Evolutionary conservation across 768 basidiomycete genomes (phyloP).

Genomic region (Amanita exitialis): DNA sequence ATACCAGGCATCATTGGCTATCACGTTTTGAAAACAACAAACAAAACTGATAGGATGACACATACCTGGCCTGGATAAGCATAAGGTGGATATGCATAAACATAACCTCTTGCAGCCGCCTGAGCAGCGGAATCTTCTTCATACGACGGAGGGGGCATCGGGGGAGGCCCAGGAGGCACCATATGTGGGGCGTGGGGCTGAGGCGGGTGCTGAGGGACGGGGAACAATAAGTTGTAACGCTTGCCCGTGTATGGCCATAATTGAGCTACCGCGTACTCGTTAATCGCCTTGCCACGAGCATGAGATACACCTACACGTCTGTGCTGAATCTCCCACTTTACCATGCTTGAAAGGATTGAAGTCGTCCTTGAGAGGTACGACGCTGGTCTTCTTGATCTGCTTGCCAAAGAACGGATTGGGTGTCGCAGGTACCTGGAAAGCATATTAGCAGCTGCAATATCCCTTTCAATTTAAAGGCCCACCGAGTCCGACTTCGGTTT

Average conservation of each 20-base stretch:
- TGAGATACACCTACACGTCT: constrained; percentile 49
- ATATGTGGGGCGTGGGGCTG: constrained; percentile 59
- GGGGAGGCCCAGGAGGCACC: constrained; percentile 55
- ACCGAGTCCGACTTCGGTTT: constrained; percentile 54
- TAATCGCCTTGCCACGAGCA: constrained; percentile 1
- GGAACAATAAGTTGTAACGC: constrained; percentile 73
- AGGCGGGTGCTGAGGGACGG: constrained; percentile 48
- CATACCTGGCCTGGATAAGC: constrained; percentile 67
- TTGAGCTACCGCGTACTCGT: constrained; percentile 33
- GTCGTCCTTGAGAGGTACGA: constrained; percentile 88
- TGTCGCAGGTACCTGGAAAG: constrained; percentile 28
- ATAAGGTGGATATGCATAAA: constrained; percentile 72
- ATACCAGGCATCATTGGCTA: constrained; percentile 84
- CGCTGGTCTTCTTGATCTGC: constrained; percentile 59
- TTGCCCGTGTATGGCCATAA: constrained; percentile 89
- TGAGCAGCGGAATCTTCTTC: constrained; percentile 67
- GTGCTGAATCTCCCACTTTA: constrained; percentile 66
- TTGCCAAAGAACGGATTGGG: constrained; percentile 92
- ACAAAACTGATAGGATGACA: constrained; percentile 8
- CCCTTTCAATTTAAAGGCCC: constrained; percentile 3
- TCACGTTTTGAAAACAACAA: constrained; percentile 1
- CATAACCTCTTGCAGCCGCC: constrained; percentile 48
- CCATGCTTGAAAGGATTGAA: constrained; percentile 94
- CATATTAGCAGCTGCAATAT: constrained; percentile 7
- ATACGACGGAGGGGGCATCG: constrained; percentile 65